Evolutionary conservation across 495 filamentous ascomycete species (phyloP).

Genomic region (Rostrohypoxylon terebratum): DNA sequence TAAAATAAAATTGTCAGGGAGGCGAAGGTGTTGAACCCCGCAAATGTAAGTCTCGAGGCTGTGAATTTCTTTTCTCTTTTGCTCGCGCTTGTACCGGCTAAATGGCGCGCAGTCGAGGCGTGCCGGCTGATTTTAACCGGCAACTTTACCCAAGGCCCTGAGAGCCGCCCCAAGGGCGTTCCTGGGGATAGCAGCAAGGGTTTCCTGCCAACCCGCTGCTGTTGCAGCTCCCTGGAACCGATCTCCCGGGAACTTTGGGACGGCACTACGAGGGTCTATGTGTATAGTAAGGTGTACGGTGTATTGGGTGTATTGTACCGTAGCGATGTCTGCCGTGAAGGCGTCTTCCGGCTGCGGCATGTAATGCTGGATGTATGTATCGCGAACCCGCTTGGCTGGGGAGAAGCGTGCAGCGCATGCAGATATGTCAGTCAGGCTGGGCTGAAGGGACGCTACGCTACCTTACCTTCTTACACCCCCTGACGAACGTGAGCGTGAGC

Average conservation of each 20-base stretch:
- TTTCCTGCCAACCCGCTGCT: conserved; percentile 16
- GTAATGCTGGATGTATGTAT: conserved; percentile 17
- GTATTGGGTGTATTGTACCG: neutral
- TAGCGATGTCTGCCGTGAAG: conserved; percentile 23
- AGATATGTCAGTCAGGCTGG: conserved; percentile 11
- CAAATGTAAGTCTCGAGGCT: neutral
- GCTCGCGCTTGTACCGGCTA: conserved; percentile 27
- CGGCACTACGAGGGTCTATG: conserved; percentile 23
- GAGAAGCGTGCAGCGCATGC: neutral
- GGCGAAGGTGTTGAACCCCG: conserved; percentile 9
- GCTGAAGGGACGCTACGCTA: conserved; percentile 17
- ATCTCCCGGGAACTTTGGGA: conserved; percentile 40
- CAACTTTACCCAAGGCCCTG: conserved; percentile 41
- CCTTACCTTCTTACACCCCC: conserved; percentile 3
- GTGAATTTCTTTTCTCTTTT: neutral
- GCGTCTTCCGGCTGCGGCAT: conserved; percentile 34
- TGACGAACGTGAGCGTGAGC: neutral
- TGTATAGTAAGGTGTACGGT: conserved; percentile 11
- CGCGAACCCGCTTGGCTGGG: conserved; percentile 24
- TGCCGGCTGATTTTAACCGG: conserved; percentile 39
- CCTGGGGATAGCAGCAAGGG: conserved; percentile 14
- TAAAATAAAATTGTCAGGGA: conserved; percentile 9
- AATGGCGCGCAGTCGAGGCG: conserved; percentile 40
- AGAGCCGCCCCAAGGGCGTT: conserved; percentile 36
- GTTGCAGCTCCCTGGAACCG: conserved; percentile 41